phyloP scores from a whole-genome alignment of 1,284 basidiomycete species.

The Takashimella tepidaria region DNA sequence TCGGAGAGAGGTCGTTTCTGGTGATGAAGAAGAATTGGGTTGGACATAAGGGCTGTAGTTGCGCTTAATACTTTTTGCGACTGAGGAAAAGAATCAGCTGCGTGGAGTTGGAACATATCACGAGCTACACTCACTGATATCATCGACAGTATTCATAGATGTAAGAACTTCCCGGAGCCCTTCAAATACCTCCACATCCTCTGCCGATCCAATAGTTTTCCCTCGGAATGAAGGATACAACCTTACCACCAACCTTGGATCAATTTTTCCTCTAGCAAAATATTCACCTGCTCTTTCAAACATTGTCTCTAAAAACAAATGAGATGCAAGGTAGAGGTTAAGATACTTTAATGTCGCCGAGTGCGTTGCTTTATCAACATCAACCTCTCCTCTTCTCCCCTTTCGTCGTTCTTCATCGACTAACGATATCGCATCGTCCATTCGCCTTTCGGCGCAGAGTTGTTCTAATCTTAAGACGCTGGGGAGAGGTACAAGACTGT shows the following conservation, averaged over 20 bases:
- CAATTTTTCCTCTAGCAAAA: constrained; percentile 41
- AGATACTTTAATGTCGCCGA: constrained; percentile 43
- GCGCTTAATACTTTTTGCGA: constrained; percentile 36
- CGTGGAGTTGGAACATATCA: not conserved
- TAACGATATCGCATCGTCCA: constrained; percentile 44
- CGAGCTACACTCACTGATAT: constrained; percentile 46
- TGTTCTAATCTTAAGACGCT: constrained; percentile 41
- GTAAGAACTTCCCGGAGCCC: constrained; percentile 40
- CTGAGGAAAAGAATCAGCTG: constrained; percentile 20
- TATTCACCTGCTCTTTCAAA: constrained; percentile 48
- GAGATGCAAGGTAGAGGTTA: constrained; percentile 45
- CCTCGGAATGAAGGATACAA: constrained; percentile 44
- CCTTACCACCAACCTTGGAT: constrained; percentile 46
- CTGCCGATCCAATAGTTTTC: constrained; percentile 38
- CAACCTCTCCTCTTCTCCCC: constrained; percentile 39
- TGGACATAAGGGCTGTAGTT: constrained; percentile 47
- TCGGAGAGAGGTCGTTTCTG: constrained; percentile 30
- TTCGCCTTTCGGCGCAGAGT: constrained; percentile 38
- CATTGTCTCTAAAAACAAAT: constrained; percentile 40
- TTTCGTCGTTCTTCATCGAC: constrained; percentile 43
- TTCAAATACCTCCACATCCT: constrained; percentile 43
- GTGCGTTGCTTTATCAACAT: constrained; percentile 41
- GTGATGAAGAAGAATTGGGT: constrained; percentile 35
- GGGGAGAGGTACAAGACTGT: constrained; percentile 44
- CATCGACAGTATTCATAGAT: constrained; percentile 37